Evolutionary conservation across 345 rosid genomes (phyloP), one percentile per base, ranked within the genome.

Genomic region (Rubroshorea leprosula): DNA sequence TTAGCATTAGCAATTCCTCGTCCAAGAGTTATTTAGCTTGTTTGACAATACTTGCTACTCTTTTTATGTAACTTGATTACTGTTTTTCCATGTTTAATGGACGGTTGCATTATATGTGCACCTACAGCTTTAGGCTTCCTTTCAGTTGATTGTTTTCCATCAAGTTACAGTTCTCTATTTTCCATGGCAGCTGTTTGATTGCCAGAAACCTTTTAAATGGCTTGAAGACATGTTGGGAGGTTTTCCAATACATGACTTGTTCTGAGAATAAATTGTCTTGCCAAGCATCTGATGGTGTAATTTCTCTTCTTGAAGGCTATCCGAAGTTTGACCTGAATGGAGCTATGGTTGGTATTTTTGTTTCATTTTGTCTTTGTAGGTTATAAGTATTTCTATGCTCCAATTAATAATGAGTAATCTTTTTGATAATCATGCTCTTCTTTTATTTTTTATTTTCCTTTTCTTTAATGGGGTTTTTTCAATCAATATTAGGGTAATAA

Each of bases 201-300:
- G 85, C 97, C 53, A 84, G 90, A 74, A 94, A 94, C 72, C 90
- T 94, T 58, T 74, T 94, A 68, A 84, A 83, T 72, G 97, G 97
- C 72, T 77, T 85, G 63, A 90, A 80, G 85, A 82, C 95, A 16
- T 91, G 96, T 71, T 74, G 78, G 86, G 98, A 91, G 74, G 85
- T 88, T 72, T 90, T 82, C 74, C 95, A 78, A 60, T 83, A 87
- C 73, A 87, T 90, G 90, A 82, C 79, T 58, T 74, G 61, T 76
- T 74, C 79, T 43, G 93, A 81, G 58, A 87, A 80, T 68, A 73
- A 78, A 68, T 83, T 72, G n/a, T n/a, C n/a, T n/a, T n/a, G n/a
- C 68, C 83, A 76, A 63, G 87, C 77, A 47, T 83, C 76, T 44
- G 87, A 82, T 74, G 92, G 79, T 57, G 73, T 79, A n/a, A n/a